phyloP scores from a whole-genome alignment of 2,329 filamentous ascomycete species.

The Penicillium sp. region DNA sequence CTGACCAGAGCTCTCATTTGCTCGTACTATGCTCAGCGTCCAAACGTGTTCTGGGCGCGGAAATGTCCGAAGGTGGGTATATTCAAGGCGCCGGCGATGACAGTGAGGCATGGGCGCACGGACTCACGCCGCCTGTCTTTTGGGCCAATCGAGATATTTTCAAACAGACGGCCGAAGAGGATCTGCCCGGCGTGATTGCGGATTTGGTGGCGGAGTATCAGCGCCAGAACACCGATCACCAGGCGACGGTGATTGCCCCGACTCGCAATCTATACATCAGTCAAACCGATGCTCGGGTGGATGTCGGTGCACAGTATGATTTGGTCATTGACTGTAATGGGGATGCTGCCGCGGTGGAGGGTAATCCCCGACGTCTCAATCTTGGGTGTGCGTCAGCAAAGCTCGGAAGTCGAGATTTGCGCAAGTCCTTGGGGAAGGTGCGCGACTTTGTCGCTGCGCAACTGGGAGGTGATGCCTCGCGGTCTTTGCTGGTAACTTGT shows the following conservation, averaged over 20 bases:
- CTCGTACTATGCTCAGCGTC: conserved; percentile 85
- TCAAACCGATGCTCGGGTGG: conserved; percentile 23
- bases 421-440: conserved; percentile 61
- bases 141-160: conserved; percentile 64
- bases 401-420: conserved; percentile 74
- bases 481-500: conserved; percentile 58
- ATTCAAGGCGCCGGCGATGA: conserved; percentile 95
- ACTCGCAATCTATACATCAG: conserved; percentile 33
- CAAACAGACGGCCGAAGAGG: conserved; percentile 59
- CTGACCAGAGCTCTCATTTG: conserved; percentile 56
- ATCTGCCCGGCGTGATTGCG: conserved; percentile 51
- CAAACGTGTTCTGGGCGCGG: conserved; percentile 60
- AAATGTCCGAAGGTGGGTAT: conserved; percentile 67
- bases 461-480: conserved; percentile 25
- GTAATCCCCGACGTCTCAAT: conserved; percentile 37
- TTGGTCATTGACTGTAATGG: conserved; percentile 40
- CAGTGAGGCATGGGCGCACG: conserved; percentile 83
- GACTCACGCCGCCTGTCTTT: conserved; percentile 71
- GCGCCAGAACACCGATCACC: conserved; percentile 12
- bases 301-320: conserved; percentile 41
- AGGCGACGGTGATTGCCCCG: conserved; percentile 33
- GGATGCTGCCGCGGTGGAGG: conserved; percentile 31
- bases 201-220: conserved; percentile 33
- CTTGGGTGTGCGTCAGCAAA: conserved; percentile 68
- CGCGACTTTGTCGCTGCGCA: conserved; percentile 48